Conservation (phyloP, 441 rosid species). For the Jatropha multifida region DNA sequence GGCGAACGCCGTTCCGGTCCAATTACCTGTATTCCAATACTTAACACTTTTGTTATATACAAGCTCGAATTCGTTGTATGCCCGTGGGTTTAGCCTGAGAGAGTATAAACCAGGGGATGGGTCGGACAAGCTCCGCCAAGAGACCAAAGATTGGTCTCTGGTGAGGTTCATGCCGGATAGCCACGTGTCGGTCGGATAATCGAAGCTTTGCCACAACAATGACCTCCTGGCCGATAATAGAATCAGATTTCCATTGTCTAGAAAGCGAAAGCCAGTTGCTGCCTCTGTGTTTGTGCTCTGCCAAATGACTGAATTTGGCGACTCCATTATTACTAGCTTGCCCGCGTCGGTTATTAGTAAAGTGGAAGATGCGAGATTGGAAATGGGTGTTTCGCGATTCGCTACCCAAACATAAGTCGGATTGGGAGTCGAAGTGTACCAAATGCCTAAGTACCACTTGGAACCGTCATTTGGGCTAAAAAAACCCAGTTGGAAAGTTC, state of each 20-base stretch:
- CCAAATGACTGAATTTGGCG: conserved; percentile 48
- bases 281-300: conserved; percentile 39
- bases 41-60: conserved; percentile 39
- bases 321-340: conserved; percentile 35
- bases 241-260: conserved; percentile 60
- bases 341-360: conserved; percentile 46
- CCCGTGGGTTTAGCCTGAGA: conserved; percentile 44
- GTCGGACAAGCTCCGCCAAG: conserved; percentile 64
- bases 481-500: conserved; percentile 63
- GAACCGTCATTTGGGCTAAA: conserved; percentile 46
- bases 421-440: conserved; percentile 59
- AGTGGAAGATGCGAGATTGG: conserved; percentile 33
- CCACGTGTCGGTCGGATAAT: conserved; percentile 80
- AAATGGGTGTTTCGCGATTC: conserved; percentile 56
- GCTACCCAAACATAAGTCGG: conserved; percentile 80
- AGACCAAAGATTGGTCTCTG: conserved; percentile 32
- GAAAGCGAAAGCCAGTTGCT: conserved; percentile 33
- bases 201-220: conserved; percentile 86
- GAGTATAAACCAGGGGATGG: conserved; percentile 66
- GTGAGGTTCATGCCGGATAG: conserved; percentile 77
- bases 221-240: conserved; percentile 32
- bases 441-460: conserved; percentile 65
- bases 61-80: conserved; percentile 56
- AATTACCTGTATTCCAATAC: conserved; percentile 78
- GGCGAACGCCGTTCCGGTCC: conserved; percentile 61